Conservation (phyloP, 2,329 filamentous ascomycete species). For the Nemania sp. region DNA sequence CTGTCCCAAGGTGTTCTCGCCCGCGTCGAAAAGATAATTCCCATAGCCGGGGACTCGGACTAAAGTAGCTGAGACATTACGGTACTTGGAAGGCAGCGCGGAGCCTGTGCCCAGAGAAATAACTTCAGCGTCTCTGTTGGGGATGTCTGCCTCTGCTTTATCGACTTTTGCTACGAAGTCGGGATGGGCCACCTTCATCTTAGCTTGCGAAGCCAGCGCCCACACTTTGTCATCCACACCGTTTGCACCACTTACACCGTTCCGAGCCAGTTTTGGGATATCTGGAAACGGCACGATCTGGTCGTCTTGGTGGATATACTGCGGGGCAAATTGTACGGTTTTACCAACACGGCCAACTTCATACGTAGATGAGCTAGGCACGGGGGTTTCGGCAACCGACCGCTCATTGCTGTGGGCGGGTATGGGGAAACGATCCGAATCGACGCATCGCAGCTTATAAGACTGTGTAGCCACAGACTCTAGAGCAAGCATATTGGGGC, state of each 20-base stretch:
- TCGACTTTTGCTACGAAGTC: slow-evolving; percentile 43
- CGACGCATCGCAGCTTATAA: slow-evolving; percentile 71
- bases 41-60: slow-evolving; percentile 81
- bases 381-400: slow-evolving; percentile 30
- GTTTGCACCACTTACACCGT: too few species aligned
- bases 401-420: slow-evolving; percentile 65
- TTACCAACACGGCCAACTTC: slow-evolving; percentile 50
- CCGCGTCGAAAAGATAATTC: slow-evolving; percentile 88
- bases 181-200: slow-evolving; percentile 33
- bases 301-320: slow-evolving; percentile 50
- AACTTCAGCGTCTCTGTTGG: slow-evolving; percentile 76
- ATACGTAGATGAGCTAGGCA: slow-evolving; percentile 33
- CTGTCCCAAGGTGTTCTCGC: slow-evolving; percentile 90
- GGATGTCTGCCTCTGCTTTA: slow-evolving; percentile 64
- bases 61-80: slow-evolving; percentile 90
- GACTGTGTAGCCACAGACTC: slow-evolving; percentile 68
- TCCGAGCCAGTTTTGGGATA: slow-evolving; percentile 45
- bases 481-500: slow-evolving; percentile 74
- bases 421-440: slow-evolving; percentile 71
- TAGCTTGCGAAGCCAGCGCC: slow-evolving; percentile 54
- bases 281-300: slow-evolving; percentile 54
- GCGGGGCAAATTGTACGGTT: slow-evolving; percentile 52
- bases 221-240: slow-evolving; percentile 50
- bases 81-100: slow-evolving; percentile 85
- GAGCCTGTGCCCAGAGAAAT: slow-evolving; percentile 91